phyloP scores from a whole-genome alignment of 176 grass and related monocot genomes.

The Eragrostis nindensis region DNA sequence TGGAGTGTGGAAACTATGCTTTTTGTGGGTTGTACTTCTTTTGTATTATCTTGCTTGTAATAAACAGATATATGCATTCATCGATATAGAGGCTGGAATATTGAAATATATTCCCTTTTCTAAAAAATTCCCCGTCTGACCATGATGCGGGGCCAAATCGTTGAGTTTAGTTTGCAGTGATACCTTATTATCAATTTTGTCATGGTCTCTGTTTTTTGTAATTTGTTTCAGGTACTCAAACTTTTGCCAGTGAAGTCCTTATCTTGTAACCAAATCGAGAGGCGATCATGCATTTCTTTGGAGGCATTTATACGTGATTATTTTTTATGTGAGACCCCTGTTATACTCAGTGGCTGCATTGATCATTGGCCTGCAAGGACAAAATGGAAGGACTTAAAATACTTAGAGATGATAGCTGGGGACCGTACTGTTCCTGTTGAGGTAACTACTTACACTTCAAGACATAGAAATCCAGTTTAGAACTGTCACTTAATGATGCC shows the following conservation, averaged over 20 bases:
- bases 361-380: conserved; percentile 86
- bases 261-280: conserved; percentile 82
- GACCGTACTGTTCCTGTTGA: conserved; percentile 89
- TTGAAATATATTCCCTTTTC: background rate
- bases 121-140: background rate
- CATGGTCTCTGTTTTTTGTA: background rate
- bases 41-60: background rate
- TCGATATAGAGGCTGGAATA: background rate
- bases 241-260: conserved; percentile 77
- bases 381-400: conserved; percentile 93
- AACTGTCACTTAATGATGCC: conserved; percentile 11
- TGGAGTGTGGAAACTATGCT: background rate
- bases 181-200: background rate
- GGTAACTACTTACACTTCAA: conserved; percentile 63
- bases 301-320: conserved; percentile 89
- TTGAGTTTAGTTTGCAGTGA: background rate
- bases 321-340: conserved; percentile 81
- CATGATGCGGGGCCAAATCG: background rate
- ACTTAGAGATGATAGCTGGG: conserved; percentile 80
- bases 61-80: no score
- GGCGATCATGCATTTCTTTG: conserved; percentile 77
- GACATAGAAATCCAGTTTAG: background rate
- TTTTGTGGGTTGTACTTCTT: background rate
- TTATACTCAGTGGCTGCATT: conserved; percentile 92
- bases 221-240: conserved; percentile 60